Evolutionary conservation across 1,284 basidiomycete genomes (phyloP).

Genomic region (Ceratobasidium sp.): DNA sequence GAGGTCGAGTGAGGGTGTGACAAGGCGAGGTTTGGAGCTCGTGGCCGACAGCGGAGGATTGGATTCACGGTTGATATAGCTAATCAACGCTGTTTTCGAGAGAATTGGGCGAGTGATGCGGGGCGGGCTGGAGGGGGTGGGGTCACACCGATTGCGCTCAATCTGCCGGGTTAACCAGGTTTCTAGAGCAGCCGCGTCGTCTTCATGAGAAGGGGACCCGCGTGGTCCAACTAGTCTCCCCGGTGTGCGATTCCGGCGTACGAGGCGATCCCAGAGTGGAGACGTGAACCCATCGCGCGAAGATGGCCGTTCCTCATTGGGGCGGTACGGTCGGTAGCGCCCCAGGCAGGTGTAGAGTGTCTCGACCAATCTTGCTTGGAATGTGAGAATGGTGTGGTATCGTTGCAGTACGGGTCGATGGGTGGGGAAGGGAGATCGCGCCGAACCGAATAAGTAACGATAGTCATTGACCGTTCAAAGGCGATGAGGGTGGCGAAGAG

Average conservation of each 20-base stretch:
- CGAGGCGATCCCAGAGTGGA: slow-evolving; percentile 13
- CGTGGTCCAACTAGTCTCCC: slow-evolving; percentile 29
- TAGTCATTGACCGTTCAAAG: too few species aligned
- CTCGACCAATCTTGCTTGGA: too few species aligned
- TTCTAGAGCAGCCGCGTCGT: neutral
- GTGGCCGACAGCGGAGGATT: neutral
- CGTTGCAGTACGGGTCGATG: too few species aligned
- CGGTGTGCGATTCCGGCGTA: slow-evolving; percentile 24
- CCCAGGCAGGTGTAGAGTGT: too few species aligned
- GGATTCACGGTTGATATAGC: slow-evolving; percentile 12
- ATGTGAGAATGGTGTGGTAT: too few species aligned
- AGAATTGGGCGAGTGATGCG: neutral
- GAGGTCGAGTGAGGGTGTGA: too few species aligned
- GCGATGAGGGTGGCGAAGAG: too few species aligned
- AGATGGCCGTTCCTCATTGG: slow-evolving; percentile 30
- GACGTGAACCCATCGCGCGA: slow-evolving; percentile 23
- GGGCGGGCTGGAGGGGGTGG: neutral
- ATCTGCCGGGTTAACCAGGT: slow-evolving; percentile 23
- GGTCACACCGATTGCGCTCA: neutral
- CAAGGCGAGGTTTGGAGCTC: too few species aligned
- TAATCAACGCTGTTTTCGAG: neutral
- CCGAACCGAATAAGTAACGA: too few species aligned
- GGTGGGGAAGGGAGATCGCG: too few species aligned
- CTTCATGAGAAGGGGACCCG: slow-evolving; percentile 21
- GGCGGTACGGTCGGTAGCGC: too few species aligned